Conservation (phyloP, 805 yeast genomes). For the Ogataea neopini region DNA sequence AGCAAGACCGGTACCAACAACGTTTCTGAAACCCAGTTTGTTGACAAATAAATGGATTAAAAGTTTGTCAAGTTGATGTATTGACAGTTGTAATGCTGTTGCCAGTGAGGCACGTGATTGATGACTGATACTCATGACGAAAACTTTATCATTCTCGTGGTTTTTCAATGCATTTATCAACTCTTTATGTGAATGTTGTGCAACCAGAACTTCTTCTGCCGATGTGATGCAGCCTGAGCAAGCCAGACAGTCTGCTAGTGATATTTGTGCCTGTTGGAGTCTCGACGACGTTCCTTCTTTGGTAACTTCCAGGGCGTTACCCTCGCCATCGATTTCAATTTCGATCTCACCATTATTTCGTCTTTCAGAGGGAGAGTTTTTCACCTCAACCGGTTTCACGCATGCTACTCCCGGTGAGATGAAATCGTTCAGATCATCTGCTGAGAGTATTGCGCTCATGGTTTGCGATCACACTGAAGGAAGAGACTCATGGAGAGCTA, state of each 20-base stretch:
- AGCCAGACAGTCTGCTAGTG: slow-evolving; percentile 90
- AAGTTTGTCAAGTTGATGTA: slow-evolving; percentile 61
- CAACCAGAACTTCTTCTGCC: slow-evolving; percentile 91
- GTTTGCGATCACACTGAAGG: not conserved
- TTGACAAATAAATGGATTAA: slow-evolving; percentile 58
- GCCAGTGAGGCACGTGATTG: slow-evolving; percentile 86
- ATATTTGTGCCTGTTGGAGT: slow-evolving; percentile 80
- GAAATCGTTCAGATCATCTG: slow-evolving; percentile 91
- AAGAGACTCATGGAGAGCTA: not conserved
- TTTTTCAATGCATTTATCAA: slow-evolving; percentile 57
- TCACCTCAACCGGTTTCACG: slow-evolving; percentile 74
- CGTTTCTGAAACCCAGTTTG: slow-evolving; percentile 65
- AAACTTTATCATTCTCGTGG: slow-evolving; percentile 38
- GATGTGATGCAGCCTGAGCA: slow-evolving; percentile 97
- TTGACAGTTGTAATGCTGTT: slow-evolving; percentile 53
- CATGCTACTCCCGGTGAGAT: slow-evolving; percentile 95
- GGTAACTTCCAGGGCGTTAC: slow-evolving; percentile 68
- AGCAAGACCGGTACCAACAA: slow-evolving; percentile 86
- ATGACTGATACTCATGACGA: slow-evolving; percentile 80
- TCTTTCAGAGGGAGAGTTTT: slow-evolving; percentile 26
- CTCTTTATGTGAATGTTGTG: slow-evolving; percentile 86
- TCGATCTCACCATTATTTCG: slow-evolving; percentile 40
- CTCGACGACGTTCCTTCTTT: slow-evolving; percentile 50
- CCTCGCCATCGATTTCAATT: slow-evolving; percentile 58
- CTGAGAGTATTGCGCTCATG: slow-evolving; percentile 88